These are phyloP conservation scores for Penicillium expansum DNA, from an alignment of 2,329 filamentous ascomycete genomes.

Conservation along the genomic window DNA sequence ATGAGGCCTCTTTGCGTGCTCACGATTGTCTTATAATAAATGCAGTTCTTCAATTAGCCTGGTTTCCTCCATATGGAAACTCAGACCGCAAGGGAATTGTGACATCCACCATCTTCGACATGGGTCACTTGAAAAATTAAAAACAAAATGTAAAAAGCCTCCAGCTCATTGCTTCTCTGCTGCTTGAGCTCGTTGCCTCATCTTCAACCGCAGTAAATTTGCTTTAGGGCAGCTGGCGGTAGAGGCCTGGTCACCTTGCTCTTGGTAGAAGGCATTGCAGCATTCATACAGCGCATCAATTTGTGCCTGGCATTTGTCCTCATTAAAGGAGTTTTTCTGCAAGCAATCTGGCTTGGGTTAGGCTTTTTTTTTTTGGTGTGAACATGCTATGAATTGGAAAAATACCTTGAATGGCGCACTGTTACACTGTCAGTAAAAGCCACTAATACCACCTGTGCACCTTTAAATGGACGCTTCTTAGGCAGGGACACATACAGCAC, in stretches of 20 bases:
- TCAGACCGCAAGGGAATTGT: constrained; percentile 51
- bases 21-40: constrained; percentile 89
- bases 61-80: constrained; percentile 54
- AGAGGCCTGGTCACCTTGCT: constrained; percentile 70
- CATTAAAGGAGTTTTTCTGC: constrained; percentile 77
- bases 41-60: constrained; percentile 73
- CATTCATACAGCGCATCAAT: constrained; percentile 90
- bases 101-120: constrained; percentile 34
- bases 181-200: constrained; percentile 66
- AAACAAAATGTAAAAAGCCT: constrained; percentile 4
- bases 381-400: not conserved
- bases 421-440: constrained; percentile 18
- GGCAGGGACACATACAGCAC: constrained; percentile 61
- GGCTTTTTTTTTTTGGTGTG: not conserved
- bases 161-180: constrained; percentile 15
- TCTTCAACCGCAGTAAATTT: constrained; percentile 73
- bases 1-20: constrained; percentile 87
- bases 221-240: constrained; percentile 85
- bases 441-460: not conserved
- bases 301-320: constrained; percentile 73
- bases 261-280: constrained; percentile 82
- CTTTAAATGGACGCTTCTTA: not conserved
- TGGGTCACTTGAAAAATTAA: constrained; percentile 2
- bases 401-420: constrained; percentile 89
- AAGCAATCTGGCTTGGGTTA: constrained; percentile 65